Base-by-base conservation (phyloP, 805 yeast genomes). In the Saccharomycopsis schoenii region DNA sequence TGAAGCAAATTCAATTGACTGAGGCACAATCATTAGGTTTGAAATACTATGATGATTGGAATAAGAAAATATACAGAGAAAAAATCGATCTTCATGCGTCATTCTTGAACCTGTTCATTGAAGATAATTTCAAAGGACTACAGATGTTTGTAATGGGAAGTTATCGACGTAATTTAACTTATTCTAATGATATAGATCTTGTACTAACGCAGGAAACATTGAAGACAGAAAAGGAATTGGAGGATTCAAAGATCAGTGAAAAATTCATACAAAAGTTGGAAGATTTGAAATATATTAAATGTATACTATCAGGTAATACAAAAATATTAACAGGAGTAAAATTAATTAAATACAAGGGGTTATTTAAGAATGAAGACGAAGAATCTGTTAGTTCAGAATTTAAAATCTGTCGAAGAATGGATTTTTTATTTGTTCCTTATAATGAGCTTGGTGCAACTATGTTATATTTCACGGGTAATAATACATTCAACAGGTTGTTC, bases 381-480 rank as follows among this genome's bases (percentile, higher is more conserved):
- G 68, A 64, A 62, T 74, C 73, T 71, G 61, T 70, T 15, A 77
- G 77, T 1, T 68, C 72, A 2, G 68, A 66, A n/a, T 66, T 66
- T 14, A 58, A 57, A 1, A 68, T 67, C 11, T 80, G 83, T 72
- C 74, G 86, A n/a, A 71, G 86, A 60, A 70, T 83, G 64, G 86
- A 83, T 65, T 74, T 83, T 47, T 66, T 83, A 50, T 67, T 76
- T 2, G 81, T 79, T 5, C 80, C 80, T 1, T 74, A 80, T 73
- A 61, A 67, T 1, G 74, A 76, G 39, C 65, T 73, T 9, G 86
- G 85, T 0, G 80, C 83, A 0, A 71, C 80, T 0, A 65, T 76
- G 66, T 70, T 83, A 6, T 82, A 83, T 67, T 83, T 80, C 65
- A 80, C 83, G 0, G 87, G 87, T 0, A 78, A 81, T 64, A 79